Evolutionary conservation across 1,284 basidiomycete genomes (phyloP).

Genomic region (Trametes sp.): DNA sequence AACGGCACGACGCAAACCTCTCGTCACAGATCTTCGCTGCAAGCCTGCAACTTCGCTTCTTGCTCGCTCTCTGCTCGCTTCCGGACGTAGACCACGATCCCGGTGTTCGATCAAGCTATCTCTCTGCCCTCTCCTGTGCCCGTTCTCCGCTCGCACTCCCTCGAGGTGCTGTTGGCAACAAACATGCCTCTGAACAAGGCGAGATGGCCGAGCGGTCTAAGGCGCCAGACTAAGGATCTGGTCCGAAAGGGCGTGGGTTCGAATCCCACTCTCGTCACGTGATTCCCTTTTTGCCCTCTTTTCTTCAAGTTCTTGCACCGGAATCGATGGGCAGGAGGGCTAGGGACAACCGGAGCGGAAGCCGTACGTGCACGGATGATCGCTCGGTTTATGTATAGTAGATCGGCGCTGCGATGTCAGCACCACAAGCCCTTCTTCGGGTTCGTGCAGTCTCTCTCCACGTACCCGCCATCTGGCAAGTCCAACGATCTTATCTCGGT

Average conservation of each 20-base stretch:
- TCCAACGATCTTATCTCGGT: not conserved
- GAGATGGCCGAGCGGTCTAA: constrained; percentile 87
- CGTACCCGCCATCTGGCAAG: not conserved
- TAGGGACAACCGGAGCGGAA: too few species aligned
- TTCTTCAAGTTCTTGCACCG: not conserved
- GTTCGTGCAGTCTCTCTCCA: not conserved
- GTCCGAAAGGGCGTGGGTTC: constrained; percentile 52
- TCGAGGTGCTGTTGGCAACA: too few species aligned
- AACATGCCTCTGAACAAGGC: too few species aligned
- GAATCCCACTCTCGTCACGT: constrained; percentile 50
- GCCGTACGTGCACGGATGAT: too few species aligned
- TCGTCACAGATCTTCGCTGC: not conserved
- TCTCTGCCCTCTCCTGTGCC: too few species aligned
- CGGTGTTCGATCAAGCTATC: too few species aligned
- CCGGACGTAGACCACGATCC: too few species aligned
- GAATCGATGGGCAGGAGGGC: not conserved
- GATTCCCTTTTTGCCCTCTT: constrained; percentile 27
- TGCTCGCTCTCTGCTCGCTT: too few species aligned
- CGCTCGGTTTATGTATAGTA: not conserved
- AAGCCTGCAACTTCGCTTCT: too few species aligned
- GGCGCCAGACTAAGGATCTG: constrained; percentile 79
- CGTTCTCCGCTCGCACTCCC: too few species aligned
- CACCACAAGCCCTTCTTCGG: not conserved
- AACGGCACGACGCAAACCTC: not conserved
- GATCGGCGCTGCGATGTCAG: not conserved